A percentile compares a stretch with the other conserved stretches of the same genome.
phyloP scores from a whole-genome alignment of 2,329 filamentous ascomycete genomes.

The Penicillium italicum region DNA sequence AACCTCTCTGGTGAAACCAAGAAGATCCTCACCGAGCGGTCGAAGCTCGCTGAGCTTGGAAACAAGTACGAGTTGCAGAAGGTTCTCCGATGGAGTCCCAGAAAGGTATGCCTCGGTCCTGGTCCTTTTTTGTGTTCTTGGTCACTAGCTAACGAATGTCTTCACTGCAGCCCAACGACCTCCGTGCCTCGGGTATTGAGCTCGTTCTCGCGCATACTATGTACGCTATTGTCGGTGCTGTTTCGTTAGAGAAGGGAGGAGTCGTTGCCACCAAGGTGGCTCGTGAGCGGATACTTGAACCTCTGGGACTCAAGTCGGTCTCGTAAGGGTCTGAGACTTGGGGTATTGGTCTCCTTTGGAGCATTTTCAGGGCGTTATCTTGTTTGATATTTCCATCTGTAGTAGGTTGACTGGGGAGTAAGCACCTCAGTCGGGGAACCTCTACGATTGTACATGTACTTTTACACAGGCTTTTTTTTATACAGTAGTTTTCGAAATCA shows the following conservation, averaged over 20 bases:
- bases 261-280: constrained; percentile 71
- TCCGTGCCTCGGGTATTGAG: constrained; percentile 68
- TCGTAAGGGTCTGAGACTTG: constrained; percentile 19
- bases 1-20: constrained; percentile 65
- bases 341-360: constrained; percentile 27
- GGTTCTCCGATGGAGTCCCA: constrained; percentile 85
- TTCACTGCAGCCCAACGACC: constrained; percentile 56
- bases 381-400: constrained; percentile 23
- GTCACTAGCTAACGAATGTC: background rate
- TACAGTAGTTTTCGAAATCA: too few relatives aligned
- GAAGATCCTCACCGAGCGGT: constrained; percentile 59
- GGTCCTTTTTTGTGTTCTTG: constrained; percentile 2
- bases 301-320: constrained; percentile 41
- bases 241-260: constrained; percentile 83
- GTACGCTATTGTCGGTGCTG: constrained; percentile 80
- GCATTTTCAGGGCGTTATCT: constrained; percentile 39
- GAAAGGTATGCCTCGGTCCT: constrained; percentile 58
- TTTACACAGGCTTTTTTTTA: constrained; percentile 27
- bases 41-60: constrained; percentile 65
- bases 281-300: constrained; percentile 68
- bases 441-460: constrained; percentile 35
- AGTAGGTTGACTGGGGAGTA: constrained; percentile 22
- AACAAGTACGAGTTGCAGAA: constrained; percentile 65
- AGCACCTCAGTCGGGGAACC: constrained; percentile 15
- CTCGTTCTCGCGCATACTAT: constrained; percentile 72